Conservation (phyloP, 352 stramenopile species). For the Globisporangium polare region DNA sequence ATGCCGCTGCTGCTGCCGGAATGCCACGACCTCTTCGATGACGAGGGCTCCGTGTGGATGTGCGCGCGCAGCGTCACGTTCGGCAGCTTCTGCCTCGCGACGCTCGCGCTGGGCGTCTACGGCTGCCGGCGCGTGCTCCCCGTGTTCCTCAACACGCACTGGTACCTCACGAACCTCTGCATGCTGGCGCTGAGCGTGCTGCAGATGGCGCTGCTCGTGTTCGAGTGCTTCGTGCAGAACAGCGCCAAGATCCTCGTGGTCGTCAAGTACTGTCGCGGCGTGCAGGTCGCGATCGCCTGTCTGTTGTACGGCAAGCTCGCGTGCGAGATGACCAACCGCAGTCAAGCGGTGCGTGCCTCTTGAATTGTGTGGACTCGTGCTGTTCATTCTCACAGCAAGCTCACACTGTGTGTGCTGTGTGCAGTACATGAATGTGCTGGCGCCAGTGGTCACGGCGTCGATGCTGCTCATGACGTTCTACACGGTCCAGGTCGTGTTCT, state of each 20-base stretch:
- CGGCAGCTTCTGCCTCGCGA: slow-evolving; percentile 49
- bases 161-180: slow-evolving; percentile 55
- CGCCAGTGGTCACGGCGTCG: slow-evolving; percentile 41
- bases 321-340: slow-evolving; percentile 52
- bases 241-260: slow-evolving; percentile 58
- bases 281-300: slow-evolving; percentile 68
- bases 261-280: slow-evolving; percentile 65
- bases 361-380: background rate
- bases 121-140: slow-evolving; percentile 49
- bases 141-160: slow-evolving; percentile 48
- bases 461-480: slow-evolving; percentile 57
- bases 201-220: slow-evolving; percentile 64
- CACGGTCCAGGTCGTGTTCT: slow-evolving; percentile 40
- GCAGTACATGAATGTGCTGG: slow-evolving; percentile 51
- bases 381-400: background rate
- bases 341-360: slow-evolving; percentile 19
- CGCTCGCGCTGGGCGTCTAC: slow-evolving; percentile 37
- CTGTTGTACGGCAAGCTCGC: slow-evolving; percentile 66
- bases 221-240: slow-evolving; percentile 60
- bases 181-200: slow-evolving; percentile 54
- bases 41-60: slow-evolving; percentile 30
- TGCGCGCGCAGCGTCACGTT: slow-evolving; percentile 64
- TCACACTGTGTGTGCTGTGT: background rate
- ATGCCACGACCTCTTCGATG: slow-evolving; percentile 39
- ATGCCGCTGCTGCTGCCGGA: slow-evolving; percentile 40